Conservation (phyloP, 192 early-diverging fungal species). For the Entomortierella lignicola region DNA sequence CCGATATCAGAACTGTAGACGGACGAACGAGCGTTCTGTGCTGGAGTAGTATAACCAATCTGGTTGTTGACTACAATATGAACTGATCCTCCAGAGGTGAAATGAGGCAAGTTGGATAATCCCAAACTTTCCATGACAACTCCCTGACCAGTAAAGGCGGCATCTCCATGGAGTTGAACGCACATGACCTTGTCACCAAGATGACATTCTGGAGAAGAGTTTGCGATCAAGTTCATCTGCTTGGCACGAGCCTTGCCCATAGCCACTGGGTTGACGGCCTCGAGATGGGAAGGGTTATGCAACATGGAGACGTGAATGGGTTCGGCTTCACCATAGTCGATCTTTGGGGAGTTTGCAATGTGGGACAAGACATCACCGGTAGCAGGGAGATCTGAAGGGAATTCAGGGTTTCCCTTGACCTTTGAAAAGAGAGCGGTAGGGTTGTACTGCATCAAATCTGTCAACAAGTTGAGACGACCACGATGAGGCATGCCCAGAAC, state of each 20-base stretch:
- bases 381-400: slow-evolving; percentile 80
- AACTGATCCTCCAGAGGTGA: slow-evolving; percentile 93
- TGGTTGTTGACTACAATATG: slow-evolving; percentile 99
- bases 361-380: slow-evolving; percentile 95
- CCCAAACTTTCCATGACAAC: slow-evolving; percentile 97
- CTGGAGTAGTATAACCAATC: slow-evolving; percentile 97
- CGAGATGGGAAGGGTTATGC: slow-evolving; percentile 98
- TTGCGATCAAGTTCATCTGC: slow-evolving; percentile 82
- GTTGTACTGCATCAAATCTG: slow-evolving; percentile 86
- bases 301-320: slow-evolving; percentile 87
- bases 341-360: slow-evolving; percentile 77
- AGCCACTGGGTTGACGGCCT: slow-evolving; percentile 95
- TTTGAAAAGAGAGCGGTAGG: slow-evolving; percentile 91
- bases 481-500: slow-evolving; percentile 97
- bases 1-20: slow-evolving; percentile 94
- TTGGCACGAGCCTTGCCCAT: slow-evolving; percentile 95
- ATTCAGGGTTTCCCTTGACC: slow-evolving; percentile 93
- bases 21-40: slow-evolving; percentile 92
- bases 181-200: slow-evolving; percentile 95
- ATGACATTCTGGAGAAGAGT: slow-evolving; percentile 75
- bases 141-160: slow-evolving; percentile 89
- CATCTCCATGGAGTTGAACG: slow-evolving; percentile 96
- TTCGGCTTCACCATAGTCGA: slow-evolving; percentile 74
- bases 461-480: slow-evolving; percentile 92
- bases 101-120: slow-evolving; percentile 95